phyloP scores from a whole-genome alignment of 169 alveolate species.

The Cryptosporidium muris region DNA sequence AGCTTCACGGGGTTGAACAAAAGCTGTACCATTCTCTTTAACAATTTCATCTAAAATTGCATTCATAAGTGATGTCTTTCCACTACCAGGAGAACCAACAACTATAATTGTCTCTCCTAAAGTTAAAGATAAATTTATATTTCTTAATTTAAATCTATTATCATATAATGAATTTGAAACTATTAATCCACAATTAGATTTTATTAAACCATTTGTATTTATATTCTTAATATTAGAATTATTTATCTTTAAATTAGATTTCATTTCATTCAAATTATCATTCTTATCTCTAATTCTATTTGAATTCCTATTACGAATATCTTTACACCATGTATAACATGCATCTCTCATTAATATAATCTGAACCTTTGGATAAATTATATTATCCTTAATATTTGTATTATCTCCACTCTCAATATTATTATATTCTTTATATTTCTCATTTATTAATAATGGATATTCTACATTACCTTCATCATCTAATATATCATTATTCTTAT shows the following conservation, averaged over 20 bases:
- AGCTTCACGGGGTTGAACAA: slow-evolving; percentile 62
- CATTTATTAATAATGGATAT: no score
- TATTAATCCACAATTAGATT: background rate
- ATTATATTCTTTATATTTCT: no score
- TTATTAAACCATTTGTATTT: background rate
- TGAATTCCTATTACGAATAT: background rate
- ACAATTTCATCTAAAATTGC: slow-evolving; percentile 76
- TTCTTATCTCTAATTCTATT: background rate
- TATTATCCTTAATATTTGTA: background rate
- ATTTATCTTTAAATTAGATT: background rate
- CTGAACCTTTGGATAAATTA: slow-evolving; percentile 3
- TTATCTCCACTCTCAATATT: no score
- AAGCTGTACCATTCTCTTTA: slow-evolving; percentile 58
- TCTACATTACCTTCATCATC: background rate
- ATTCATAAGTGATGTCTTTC: slow-evolving; percentile 82
- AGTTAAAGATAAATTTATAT: slow-evolving; percentile 24
- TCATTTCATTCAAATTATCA: background rate
- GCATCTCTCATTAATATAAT: slow-evolving; percentile 38
- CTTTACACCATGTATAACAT: slow-evolving; percentile 38
- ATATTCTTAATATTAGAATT: background rate
- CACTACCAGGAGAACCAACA: slow-evolving; percentile 83
- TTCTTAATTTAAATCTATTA: slow-evolving; percentile 5
- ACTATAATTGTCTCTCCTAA: slow-evolving; percentile 60
- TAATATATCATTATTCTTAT: background rate
- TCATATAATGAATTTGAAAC: background rate